A percentile compares a stretch with the other conserved stretches of the same genome.
These are phyloP conservation scores for Aspergillus coremiiformis DNA, from an alignment of 495 filamentous ascomycete species.

Conservation along the genomic window DNA sequence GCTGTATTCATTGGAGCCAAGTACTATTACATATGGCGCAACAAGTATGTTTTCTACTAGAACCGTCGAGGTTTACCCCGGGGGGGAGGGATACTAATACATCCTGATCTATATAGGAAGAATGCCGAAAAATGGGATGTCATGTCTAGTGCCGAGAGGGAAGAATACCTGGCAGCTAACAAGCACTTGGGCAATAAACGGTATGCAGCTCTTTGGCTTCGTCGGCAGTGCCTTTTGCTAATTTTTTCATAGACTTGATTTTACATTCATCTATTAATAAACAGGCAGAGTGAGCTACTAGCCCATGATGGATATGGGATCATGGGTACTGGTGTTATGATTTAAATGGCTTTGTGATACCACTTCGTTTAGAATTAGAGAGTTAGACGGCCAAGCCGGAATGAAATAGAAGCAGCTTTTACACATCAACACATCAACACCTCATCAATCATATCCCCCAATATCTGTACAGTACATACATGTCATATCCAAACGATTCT, in stretches of 20 bases:
- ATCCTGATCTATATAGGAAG: constrained; percentile 13
- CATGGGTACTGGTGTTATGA: background rate
- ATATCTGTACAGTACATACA: too few species aligned
- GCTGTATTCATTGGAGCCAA: constrained; percentile 50
- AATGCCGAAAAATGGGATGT: constrained; percentile 46
- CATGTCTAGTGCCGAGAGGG: constrained; percentile 55
- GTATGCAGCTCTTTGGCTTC: constrained; percentile 15
- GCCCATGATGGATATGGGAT: constrained; percentile 4
- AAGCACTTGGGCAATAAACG: constrained; percentile 65
- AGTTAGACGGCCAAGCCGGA: background rate
- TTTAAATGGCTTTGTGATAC: background rate
- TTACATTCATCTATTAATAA: constrained; percentile 43
- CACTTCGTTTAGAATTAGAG: background rate
- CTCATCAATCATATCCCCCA: background rate
- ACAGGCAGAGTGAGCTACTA: background rate
- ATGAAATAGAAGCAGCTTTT: background rate
- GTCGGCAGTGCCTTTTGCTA: background rate
- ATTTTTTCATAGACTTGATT: constrained; percentile 38
- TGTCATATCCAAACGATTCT: background rate
- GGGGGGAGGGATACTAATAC: constrained; percentile 1
- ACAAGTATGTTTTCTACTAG: constrained; percentile 32
- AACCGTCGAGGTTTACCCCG: background rate
- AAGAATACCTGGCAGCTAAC: constrained; percentile 58
- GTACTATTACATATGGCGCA: constrained; percentile 56
- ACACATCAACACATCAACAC: background rate